A percentile compares a stretch with the other conserved stretches of the same genome.
These are phyloP conservation scores for Xylaria bambusicola DNA, from an alignment of 495 filamentous ascomycete genomes.

Conservation along the genomic window DNA sequence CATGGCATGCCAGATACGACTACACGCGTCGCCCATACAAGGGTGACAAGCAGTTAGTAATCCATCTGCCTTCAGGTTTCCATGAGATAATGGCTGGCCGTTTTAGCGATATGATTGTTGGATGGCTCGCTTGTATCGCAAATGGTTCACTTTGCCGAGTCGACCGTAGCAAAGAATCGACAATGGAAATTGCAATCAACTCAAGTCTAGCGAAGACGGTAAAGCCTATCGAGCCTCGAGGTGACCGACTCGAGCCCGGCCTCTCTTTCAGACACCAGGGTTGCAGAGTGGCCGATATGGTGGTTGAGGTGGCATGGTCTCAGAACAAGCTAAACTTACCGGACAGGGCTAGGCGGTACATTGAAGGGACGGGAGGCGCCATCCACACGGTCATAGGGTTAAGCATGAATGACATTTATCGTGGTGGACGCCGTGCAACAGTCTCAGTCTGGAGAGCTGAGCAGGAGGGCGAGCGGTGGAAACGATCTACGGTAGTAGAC, in stretches of 20 bases:
- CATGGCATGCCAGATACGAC: not conserved
- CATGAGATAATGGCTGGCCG: not conserved
- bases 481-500: not conserved
- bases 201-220: not conserved
- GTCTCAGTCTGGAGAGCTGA: not conserved
- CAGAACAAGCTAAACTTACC: not conserved
- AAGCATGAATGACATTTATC: not conserved
- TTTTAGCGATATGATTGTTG: not conserved
- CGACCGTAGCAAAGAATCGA: not conserved
- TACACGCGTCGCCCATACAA: not conserved
- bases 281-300: not conserved
- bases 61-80: not conserved
- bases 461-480: not conserved
- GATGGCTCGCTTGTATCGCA: not conserved
- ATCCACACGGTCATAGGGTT: not conserved
- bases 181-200: not conserved
- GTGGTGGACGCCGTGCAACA: not conserved
- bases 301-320: slow-evolving; percentile 2
- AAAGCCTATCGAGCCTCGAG: not conserved
- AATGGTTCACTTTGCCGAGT: not conserved
- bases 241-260: not conserved
- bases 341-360: not conserved
- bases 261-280: not conserved
- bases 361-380: not conserved
- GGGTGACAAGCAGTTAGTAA: not conserved